These are phyloP conservation scores for cucumber (Cucumis sativus) DNA, from an alignment of 306 rosid genomes.

Conservation along the genomic window DNA sequence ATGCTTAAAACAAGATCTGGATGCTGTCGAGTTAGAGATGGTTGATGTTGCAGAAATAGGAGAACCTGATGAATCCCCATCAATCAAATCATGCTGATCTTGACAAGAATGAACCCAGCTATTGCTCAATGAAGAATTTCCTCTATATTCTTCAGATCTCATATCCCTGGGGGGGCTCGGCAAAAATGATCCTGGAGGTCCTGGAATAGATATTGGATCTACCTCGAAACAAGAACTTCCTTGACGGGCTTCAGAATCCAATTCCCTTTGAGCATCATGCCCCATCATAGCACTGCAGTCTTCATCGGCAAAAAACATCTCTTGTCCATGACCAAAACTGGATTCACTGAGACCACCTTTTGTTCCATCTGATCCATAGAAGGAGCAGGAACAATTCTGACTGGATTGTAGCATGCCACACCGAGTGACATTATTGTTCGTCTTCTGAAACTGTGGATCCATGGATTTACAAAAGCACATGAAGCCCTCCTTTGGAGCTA, in stretches of 20 bases:
- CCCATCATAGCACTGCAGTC: slow-evolving; percentile 22
- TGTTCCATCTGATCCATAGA: slow-evolving; percentile 13
- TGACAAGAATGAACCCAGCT: slow-evolving; percentile 40
- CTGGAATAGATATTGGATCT: slow-evolving; percentile 50
- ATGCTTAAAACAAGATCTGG: slow-evolving; percentile 16
- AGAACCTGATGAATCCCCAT: slow-evolving; percentile 42
- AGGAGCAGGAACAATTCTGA: slow-evolving; percentile 12
- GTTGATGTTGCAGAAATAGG: slow-evolving; percentile 41
- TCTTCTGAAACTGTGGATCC: slow-evolving; percentile 13
- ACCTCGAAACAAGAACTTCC: slow-evolving; percentile 25
- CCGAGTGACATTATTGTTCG: background rate
- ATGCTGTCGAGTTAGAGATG: slow-evolving; percentile 26
- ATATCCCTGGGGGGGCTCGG: slow-evolving; percentile 47
- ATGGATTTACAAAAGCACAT: slow-evolving; percentile 14
- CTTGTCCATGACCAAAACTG: slow-evolving; percentile 16
- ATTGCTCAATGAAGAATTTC: slow-evolving; percentile 43
- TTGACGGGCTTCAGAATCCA: slow-evolving; percentile 23
- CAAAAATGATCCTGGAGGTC: slow-evolving; percentile 58
- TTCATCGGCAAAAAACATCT: slow-evolving; percentile 22
- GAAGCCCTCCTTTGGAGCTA: slow-evolving; percentile 11
- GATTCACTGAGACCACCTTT: slow-evolving; percentile 12
- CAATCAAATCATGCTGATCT: slow-evolving; percentile 37
- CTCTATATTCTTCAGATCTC: slow-evolving; percentile 43
- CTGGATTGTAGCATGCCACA: slow-evolving; percentile 12
- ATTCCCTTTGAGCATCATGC: slow-evolving; percentile 18